Conservation (phyloP, 176 grass and related monocot species). For the Avena sativa region DNA sequence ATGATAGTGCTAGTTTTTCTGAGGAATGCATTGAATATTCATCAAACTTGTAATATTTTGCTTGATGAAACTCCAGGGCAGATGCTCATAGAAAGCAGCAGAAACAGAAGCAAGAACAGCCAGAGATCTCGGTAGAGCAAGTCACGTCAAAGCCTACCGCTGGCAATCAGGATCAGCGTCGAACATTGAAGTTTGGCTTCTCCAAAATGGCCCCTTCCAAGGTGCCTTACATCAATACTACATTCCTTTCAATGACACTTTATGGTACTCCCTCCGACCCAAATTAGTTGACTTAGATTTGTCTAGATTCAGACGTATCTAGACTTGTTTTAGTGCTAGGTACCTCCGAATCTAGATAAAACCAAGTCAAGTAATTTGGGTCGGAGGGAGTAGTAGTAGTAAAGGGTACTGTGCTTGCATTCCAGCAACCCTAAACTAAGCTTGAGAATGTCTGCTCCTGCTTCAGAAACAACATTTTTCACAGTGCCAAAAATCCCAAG, state of each 20-base stretch:
- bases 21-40: not conserved
- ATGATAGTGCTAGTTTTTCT: not conserved
- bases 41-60: conserved; percentile 41
- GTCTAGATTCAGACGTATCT: no score
- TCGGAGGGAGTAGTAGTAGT: not conserved
- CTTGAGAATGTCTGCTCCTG: not conserved
- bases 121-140: conserved; percentile 38
- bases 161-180: conserved; percentile 71
- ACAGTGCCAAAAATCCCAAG: not conserved
- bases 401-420: not conserved
- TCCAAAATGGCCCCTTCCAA: conserved; percentile 70
- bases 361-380: no score
- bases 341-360: no score
- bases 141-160: conserved; percentile 37
- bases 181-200: conserved; percentile 91
- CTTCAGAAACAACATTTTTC: not conserved
- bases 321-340: no score
- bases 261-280: no score
- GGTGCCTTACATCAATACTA: conserved; percentile 41
- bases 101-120: conserved; percentile 64
- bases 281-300: no score
- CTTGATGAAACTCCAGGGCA: conserved; percentile 55
- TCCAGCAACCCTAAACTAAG: not conserved
- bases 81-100: conserved; percentile 88
- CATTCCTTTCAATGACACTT: conserved; percentile 9